A percentile compares a stretch with the other conserved stretches of the same genome.
phyloP scores from a whole-genome alignment of 345 rosid species.

The Populus davidiana region DNA sequence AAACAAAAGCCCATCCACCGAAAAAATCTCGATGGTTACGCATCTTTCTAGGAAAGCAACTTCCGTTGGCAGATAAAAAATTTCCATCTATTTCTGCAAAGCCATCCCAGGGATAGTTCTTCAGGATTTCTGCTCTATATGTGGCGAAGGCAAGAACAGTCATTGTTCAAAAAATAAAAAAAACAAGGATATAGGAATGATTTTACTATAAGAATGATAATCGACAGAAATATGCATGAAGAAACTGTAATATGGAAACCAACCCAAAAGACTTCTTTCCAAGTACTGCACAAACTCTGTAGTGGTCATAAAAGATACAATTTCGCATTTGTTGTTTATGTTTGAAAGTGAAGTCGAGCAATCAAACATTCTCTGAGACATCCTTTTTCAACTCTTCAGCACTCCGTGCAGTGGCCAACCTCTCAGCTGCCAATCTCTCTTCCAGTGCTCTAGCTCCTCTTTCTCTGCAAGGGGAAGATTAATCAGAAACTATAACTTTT shows the following conservation, averaged over 20 bases:
- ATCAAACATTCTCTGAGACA: slow-evolving; percentile 61
- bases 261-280: slow-evolving; percentile 20
- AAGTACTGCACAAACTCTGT: slow-evolving; percentile 22
- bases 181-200: background rate
- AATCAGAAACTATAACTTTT: background rate
- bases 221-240: slow-evolving; percentile 15
- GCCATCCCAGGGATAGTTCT: background rate
- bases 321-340: slow-evolving; percentile 1
- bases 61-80: background rate
- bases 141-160: background rate
- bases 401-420: slow-evolving; percentile 47
- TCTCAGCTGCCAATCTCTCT: slow-evolving; percentile 88
- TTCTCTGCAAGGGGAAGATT: slow-evolving; percentile 55
- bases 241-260: slow-evolving; percentile 28
- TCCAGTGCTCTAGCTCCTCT: slow-evolving; percentile 97
- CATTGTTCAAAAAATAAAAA: background rate
- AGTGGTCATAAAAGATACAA: slow-evolving; percentile 12
- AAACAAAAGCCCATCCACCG: background rate
- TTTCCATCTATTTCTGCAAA: background rate
- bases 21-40: background rate
- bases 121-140: slow-evolving; percentile 10
- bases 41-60: background rate
- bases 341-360: background rate
- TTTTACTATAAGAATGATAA: slow-evolving; percentile 17
- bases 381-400: slow-evolving; percentile 54